These are phyloP conservation scores for Prunus davidiana DNA, from an alignment of 306 rosid genomes.

Conservation along the genomic window DNA sequence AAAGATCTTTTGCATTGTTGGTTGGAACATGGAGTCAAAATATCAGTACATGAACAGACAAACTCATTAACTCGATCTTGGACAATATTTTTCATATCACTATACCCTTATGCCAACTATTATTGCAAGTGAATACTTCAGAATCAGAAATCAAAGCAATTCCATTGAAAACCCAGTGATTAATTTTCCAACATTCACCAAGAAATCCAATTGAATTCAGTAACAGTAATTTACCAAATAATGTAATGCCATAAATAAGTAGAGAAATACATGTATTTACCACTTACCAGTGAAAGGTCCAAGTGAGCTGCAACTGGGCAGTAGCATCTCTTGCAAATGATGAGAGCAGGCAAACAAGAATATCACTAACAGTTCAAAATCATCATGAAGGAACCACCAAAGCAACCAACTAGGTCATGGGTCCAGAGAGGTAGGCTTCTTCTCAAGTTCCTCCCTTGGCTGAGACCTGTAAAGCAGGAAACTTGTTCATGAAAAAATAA, in stretches of 20 bases:
- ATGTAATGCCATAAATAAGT: not conserved
- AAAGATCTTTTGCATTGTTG: constrained; percentile 2
- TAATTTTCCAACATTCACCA: not conserved
- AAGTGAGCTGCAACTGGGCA: not conserved
- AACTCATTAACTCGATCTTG: constrained; percentile 22
- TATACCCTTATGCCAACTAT: not conserved
- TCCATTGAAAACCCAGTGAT: not conserved
- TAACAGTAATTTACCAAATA: constrained; percentile 17
- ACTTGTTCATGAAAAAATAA: constrained; percentile 30
- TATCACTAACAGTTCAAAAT: constrained; percentile 11
- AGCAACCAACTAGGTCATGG: constrained; percentile 33
- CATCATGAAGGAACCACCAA: constrained; percentile 28
- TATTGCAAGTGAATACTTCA: constrained; percentile 3
- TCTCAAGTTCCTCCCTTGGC: constrained; percentile 26
- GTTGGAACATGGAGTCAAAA: constrained; percentile 3
- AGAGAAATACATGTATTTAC: not conserved
- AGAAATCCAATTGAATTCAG: constrained; percentile 4
- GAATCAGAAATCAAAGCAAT: not conserved
- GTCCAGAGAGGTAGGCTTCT: constrained; percentile 28
- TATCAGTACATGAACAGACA: constrained; percentile 19
- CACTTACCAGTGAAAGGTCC: constrained; percentile 17
- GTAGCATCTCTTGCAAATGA: constrained; percentile 20
- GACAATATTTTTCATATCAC: constrained; percentile 36
- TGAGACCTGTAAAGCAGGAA: constrained; percentile 48
- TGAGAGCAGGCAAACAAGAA: constrained; percentile 14